phyloP scores from a whole-genome alignment of 768 basidiomycete genomes.

The Cubamyces lactineus region DNA sequence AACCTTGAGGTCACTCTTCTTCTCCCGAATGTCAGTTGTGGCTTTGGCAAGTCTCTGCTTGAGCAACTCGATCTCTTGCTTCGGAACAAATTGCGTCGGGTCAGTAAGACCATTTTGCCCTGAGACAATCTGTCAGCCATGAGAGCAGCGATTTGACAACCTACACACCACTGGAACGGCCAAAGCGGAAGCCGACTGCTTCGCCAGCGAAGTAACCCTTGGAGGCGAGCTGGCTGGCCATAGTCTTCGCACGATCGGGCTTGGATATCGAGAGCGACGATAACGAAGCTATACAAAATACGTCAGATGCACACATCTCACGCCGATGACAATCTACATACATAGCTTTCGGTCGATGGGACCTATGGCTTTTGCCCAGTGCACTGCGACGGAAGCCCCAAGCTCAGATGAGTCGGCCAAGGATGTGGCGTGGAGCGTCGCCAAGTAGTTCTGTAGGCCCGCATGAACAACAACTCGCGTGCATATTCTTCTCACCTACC shows the following conservation, averaged over 20 bases:
- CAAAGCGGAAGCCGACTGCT: conserved; percentile 76
- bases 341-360: conserved; percentile 76
- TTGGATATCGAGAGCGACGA: conserved; percentile 62
- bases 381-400: conserved; percentile 87
- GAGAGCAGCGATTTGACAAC: neutral
- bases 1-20: conserved; percentile 73
- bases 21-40: conserved; percentile 67
- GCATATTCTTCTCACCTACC: conserved; percentile 44
- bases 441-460: conserved; percentile 79
- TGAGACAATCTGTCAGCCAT: neutral
- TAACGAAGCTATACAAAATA: conserved; percentile 51
- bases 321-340: conserved; percentile 40
- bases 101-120: conserved; percentile 9
- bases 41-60: conserved; percentile 69
- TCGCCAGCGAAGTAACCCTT: conserved; percentile 93
- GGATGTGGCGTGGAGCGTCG: conserved; percentile 67
- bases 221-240: conserved; percentile 85
- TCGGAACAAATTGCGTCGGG: conserved; percentile 48
- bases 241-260: conserved; percentile 78
- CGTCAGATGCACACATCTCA: neutral
- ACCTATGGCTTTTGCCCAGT: conserved; percentile 81
- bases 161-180: conserved; percentile 60
- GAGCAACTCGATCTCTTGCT: conserved; percentile 64
- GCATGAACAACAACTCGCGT: neutral
- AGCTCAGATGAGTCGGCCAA: conserved; percentile 83